Evolutionary conservation across 2,329 filamentous ascomycete species (phyloP).

Genomic region (Trichoderma gracile): DNA sequence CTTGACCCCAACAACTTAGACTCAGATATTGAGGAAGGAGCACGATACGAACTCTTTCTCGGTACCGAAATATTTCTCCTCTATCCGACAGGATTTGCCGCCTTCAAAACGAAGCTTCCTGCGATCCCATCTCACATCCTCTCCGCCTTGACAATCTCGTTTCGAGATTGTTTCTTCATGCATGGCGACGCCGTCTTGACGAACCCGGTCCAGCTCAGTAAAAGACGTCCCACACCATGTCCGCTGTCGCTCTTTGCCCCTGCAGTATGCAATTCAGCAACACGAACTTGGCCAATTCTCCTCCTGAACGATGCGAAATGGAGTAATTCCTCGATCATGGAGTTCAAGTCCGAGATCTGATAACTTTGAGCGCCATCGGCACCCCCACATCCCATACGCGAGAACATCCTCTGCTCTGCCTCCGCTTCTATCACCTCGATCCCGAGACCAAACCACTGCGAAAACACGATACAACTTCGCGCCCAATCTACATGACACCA

Average conservation of each 20-base stretch:
- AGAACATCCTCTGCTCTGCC: background rate
- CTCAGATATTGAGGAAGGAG: too few relatives aligned
- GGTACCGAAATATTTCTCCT: background rate
- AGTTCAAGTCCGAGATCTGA: background rate
- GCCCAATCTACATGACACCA: conserved; percentile 8
- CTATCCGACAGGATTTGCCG: background rate
- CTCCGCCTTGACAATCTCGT: background rate
- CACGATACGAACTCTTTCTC: background rate
- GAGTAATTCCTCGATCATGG: background rate
- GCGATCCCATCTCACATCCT: background rate
- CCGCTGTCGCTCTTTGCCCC: background rate
- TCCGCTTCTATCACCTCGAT: background rate
- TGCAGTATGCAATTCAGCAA: background rate
- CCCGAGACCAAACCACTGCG: background rate
- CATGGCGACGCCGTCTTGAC: background rate
- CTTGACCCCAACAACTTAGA: background rate
- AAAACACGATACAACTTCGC: background rate
- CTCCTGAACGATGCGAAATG: background rate
- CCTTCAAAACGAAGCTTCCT: background rate
- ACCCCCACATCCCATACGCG: background rate
- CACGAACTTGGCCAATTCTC: background rate
- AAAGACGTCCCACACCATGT: background rate
- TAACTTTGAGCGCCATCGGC: background rate
- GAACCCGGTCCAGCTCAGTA: background rate
- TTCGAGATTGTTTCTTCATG: conserved; percentile 13